Conservation (phyloP, 106 monocot species). For the Allium cepa region DNA sequence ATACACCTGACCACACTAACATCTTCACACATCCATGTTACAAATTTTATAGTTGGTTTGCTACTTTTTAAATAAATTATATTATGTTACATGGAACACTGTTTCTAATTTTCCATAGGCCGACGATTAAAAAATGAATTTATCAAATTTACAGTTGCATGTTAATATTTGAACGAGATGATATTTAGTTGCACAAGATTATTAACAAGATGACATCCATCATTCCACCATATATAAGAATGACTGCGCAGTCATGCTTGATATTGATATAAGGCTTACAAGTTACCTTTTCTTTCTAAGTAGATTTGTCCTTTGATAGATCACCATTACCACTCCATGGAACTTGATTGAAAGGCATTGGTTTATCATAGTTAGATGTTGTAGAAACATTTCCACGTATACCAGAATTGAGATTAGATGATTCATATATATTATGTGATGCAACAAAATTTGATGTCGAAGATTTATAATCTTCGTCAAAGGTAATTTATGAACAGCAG, state of each 20-base stretch:
- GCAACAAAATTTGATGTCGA: constrained; percentile 9
- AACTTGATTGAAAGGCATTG: background rate
- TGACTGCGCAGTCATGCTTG: background rate
- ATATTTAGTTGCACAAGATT: no score
- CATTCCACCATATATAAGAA: no score
- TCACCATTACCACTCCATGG: background rate
- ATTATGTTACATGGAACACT: no score
- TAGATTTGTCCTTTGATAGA: background rate
- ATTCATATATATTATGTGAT: constrained; percentile 4
- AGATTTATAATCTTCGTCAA: constrained; percentile 8
- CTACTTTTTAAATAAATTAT: no score
- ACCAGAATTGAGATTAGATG: constrained; percentile 3
- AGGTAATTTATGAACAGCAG: constrained; percentile 17
- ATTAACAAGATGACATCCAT: no score
- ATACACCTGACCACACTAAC: no score
- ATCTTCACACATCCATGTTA: no score
- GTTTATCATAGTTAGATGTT: background rate
- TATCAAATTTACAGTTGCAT: no score
- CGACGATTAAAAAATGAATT: no score
- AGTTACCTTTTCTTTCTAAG: constrained; percentile 1
- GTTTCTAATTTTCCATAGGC: no score
- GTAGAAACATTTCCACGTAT: background rate
- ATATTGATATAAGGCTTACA: background rate
- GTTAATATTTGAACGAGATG: no score
- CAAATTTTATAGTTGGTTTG: no score